phyloP scores from a whole-genome alignment of 2,329 filamentous ascomycete species.

The Coccinonectria pachysandricola region DNA sequence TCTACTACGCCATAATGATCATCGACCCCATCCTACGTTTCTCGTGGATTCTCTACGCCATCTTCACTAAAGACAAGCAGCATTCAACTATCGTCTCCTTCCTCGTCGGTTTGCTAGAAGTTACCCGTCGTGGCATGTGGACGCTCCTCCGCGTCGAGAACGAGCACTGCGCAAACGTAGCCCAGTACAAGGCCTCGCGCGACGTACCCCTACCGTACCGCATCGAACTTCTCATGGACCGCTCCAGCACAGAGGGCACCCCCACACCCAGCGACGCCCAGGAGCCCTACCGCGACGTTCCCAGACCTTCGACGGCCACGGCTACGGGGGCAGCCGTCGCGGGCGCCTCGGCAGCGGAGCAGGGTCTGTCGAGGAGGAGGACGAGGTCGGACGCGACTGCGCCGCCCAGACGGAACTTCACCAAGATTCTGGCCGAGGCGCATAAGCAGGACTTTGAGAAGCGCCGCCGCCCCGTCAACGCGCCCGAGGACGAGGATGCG shows the following conservation, averaged over 20 bases:
- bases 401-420: conserved; percentile 26
- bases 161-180: conserved; percentile 89
- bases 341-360: conserved; percentile 4
- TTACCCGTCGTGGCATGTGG: conserved; percentile 83
- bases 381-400: conserved; percentile 21
- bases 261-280: conserved; percentile 1
- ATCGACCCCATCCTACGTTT: conserved; percentile 80
- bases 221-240: conserved; percentile 38
- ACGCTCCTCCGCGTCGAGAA: conserved; percentile 91
- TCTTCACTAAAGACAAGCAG: conserved; percentile 69
- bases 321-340: conserved; percentile 11
- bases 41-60: conserved; percentile 88
- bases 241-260: conserved; percentile 26
- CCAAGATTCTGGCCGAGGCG: conserved; percentile 65
- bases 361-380: conserved; percentile 22
- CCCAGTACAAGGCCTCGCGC: conserved; percentile 77
- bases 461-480: conserved; percentile 38
- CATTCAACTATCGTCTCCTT: conserved; percentile 80
- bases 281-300: not conserved
- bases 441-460: conserved; percentile 91
- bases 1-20: conserved; percentile 79
- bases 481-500: conserved; percentile 13
- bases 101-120: conserved; percentile 65
- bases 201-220: conserved; percentile 81
- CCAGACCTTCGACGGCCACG: no score